A percentile compares a stretch with the other conserved stretches of the same genome.
Evolutionary conservation across 2,329 filamentous ascomycete species (phyloP).

Genomic region (Ophiostoma perfectum): DNA sequence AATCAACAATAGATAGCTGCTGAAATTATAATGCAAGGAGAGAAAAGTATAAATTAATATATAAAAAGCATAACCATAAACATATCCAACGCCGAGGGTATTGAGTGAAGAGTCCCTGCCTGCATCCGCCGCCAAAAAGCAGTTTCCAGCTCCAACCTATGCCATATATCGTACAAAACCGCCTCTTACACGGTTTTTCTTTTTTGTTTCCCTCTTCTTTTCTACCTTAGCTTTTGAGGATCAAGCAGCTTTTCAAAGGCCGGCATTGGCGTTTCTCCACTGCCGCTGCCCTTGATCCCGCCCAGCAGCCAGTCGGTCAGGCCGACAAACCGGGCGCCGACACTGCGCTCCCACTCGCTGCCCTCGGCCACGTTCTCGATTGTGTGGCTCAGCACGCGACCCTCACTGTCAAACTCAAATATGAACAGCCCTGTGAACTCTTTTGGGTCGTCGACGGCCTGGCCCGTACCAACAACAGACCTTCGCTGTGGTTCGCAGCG

Average conservation of each 20-base stretch:
- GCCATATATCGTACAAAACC: conserved; percentile 2
- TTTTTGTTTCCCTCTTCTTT: not conserved
- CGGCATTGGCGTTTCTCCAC: conserved; percentile 26
- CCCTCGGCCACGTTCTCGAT: conserved; percentile 90
- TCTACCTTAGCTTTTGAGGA: conserved; percentile 21
- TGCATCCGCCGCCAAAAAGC: not conserved
- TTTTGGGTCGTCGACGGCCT: conserved; percentile 38
- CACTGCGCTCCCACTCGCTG: conserved; percentile 72
- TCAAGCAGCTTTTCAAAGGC: conserved; percentile 24
- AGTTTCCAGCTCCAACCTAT: not conserved
- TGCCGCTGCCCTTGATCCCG: conserved; percentile 50
- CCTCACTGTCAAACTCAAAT: conserved; percentile 89
- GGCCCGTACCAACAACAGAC: conserved; percentile 32
- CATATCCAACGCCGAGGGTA: conserved; percentile 22
- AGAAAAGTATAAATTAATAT: not conserved
- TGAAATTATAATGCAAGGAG: not conserved
- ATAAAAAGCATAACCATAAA: not conserved
- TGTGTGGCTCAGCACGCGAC: conserved; percentile 77
- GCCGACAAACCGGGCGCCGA: conserved; percentile 78
- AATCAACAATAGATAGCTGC: not conserved
- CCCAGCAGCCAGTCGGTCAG: conserved; percentile 93
- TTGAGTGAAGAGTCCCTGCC: conserved; percentile 25
- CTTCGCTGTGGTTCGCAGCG: conserved; percentile 23
- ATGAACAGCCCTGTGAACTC: conserved; percentile 90
- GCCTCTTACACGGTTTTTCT: not conserved